Percentiles rank a stretch among this genome's conserved stretches.
Conservation (phyloP, 2,329 filamentous ascomycete species). For the Colletotrichum endophyticum region DNA sequence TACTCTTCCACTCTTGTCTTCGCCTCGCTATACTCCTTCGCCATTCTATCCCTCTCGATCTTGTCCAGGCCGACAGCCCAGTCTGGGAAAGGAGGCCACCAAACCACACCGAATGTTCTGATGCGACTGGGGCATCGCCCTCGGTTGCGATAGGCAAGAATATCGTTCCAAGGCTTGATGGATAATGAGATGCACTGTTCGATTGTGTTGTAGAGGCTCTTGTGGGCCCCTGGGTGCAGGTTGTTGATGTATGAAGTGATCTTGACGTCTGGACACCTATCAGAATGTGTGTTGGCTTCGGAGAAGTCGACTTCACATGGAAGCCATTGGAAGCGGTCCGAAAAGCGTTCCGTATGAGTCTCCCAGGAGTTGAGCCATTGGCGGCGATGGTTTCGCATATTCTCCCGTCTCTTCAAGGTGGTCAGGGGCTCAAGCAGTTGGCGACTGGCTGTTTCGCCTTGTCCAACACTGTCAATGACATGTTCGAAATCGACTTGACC, state of each 20-base stretch:
- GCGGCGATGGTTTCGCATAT: background rate
- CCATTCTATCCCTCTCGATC: background rate
- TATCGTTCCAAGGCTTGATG: background rate
- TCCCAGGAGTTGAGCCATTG: background rate
- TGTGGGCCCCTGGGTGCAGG: background rate
- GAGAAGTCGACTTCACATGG: background rate
- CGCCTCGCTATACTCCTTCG: accelerated
- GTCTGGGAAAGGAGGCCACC: background rate
- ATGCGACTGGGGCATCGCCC: background rate
- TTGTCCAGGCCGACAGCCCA: background rate
- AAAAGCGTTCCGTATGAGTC: background rate
- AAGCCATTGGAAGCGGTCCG: background rate
- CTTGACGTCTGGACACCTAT: background rate
- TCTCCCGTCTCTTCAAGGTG: accelerated
- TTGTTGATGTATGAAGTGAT: background rate
- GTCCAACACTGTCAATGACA: background rate
- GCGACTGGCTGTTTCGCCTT: background rate
- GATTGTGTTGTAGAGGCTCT: background rate
- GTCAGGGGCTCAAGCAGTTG: background rate
- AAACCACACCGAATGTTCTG: background rate
- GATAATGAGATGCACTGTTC: background rate
- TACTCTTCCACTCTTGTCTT: background rate
- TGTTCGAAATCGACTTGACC: background rate
- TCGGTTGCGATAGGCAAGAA: background rate
- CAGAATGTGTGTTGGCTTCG: background rate